Conservation (phyloP, 2,329 filamentous ascomycete species). For the Fusarium oxysporum region DNA sequence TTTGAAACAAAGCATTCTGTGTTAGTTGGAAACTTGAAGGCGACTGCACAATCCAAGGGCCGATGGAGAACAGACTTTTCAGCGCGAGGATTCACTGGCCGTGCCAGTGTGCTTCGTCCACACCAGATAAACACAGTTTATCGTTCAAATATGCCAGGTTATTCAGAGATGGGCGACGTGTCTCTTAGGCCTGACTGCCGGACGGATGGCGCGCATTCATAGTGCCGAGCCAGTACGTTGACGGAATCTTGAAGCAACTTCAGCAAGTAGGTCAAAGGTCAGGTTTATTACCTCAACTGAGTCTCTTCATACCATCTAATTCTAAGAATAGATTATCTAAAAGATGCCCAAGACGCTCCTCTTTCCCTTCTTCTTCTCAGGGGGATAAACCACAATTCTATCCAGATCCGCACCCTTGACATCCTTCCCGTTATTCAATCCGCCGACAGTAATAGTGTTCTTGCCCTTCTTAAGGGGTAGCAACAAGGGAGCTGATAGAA, state of each 20-base stretch:
- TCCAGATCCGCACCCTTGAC: conserved; percentile 70
- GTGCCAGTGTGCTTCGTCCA: accelerated
- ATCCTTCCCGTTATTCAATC: conserved; percentile 66
- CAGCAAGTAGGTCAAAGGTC: neutral
- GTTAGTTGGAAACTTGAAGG: accelerated
- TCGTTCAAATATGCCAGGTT: accelerated
- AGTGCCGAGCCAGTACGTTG: too few species aligned
- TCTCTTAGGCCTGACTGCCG: accelerated
- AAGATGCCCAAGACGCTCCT: neutral
- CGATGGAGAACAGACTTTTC: accelerated
- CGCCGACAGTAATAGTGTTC: conserved; percentile 68
- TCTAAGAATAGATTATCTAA: neutral
- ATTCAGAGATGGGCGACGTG: accelerated
- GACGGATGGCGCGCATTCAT: neutral
- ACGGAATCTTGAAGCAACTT: accelerated
- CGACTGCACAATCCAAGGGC: accelerated
- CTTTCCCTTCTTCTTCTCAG: conserved; percentile 53
- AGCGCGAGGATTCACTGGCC: accelerated
- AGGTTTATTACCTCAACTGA: accelerated
- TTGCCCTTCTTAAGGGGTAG: conserved; percentile 64
- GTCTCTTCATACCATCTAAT: neutral
- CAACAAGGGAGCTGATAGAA: conserved; percentile 67
- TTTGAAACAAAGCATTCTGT: too few species aligned
- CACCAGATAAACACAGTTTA: accelerated
- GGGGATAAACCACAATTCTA: conserved; percentile 69